Evolutionary conservation across 345 rosid genomes (phyloP).

Genomic region (Trapa incisa): DNA sequence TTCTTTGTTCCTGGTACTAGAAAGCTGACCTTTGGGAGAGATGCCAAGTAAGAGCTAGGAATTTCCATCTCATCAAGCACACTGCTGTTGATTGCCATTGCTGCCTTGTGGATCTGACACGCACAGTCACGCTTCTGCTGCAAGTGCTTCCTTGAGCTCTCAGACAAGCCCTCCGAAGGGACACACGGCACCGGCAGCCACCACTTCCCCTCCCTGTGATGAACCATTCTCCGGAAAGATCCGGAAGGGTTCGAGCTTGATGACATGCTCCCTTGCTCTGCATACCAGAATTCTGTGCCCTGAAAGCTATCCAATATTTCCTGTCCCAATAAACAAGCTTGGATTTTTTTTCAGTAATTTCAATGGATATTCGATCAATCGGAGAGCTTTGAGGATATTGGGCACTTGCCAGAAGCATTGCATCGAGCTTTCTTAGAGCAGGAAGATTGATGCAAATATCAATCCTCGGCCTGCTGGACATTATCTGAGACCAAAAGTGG

Average conservation of each 20-base stretch:
- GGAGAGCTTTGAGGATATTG: no score
- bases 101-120: constrained; percentile 43
- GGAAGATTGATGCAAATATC: constrained; percentile 48
- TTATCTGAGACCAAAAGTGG: constrained; percentile 15
- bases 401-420: constrained; percentile 28
- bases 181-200: constrained; percentile 47
- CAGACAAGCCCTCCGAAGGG: constrained; percentile 32
- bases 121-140: constrained; percentile 38
- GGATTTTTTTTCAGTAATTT: background rate
- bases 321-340: background rate
- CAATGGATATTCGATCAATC: background rate
- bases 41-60: constrained; percentile 32
- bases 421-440: constrained; percentile 45
- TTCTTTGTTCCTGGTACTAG: background rate
- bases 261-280: constrained; percentile 26
- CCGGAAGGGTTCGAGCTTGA: constrained; percentile 6
- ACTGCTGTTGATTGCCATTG: constrained; percentile 42
- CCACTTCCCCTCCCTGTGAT: constrained; percentile 45
- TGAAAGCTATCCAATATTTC: constrained; percentile 35
- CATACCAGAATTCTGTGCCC: constrained; percentile 37
- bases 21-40: constrained; percentile 41
- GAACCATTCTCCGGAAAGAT: constrained; percentile 13
- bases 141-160: constrained; percentile 29
- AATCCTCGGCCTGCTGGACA: constrained; percentile 35
- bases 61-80: constrained; percentile 50